Evolutionary conservation across 192 early-diverging fungal species (phyloP), one percentile per base, ranked within the genome.

Genomic region (Rhizophagus clarus): DNA sequence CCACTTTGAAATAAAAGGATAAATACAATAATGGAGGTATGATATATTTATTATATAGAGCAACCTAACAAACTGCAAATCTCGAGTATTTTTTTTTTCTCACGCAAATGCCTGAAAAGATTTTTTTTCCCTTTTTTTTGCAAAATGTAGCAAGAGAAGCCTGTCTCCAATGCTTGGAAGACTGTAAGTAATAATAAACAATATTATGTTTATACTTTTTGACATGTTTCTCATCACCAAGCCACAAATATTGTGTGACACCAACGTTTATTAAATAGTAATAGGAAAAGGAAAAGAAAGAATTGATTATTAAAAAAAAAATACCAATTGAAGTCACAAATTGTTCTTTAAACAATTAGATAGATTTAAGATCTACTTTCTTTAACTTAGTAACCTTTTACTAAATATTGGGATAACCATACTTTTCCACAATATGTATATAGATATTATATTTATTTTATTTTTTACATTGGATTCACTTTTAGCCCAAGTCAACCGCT

Each of bases 21-120:
- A 29, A 31, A 69, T 56, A 37, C n/a, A n/a, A 61, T 74, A 34
- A 74, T 74, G 73, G 73, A 74, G 73, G 73, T 74, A 74, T 74
- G 73, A 8, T 32, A 17, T 15, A 51, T 26, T 28, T 26, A 74
- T 24, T 32, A 31, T 20, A 28, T 24, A n/a, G 32, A 29, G 14
- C 4, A 34, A 74, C 22, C 15, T 34, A 32, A 29, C 20, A 17
- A 28, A 29, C 26, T 26, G n/a, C 31, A 31, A 20, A 28, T 32
- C n/a, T 61, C 34, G 14, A 29, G 5, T 74, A 4, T 17, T 28
- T 61, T 60, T 32, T 74, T 5, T 20, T 29, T 4, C 28, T 74
- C 26, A 61, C 15, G 20, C 22, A 45, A 12, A 45, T 45, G 1
- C 2, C 42, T 45, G 42, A 42, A 20, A 28, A 42, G 24, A 17